Conservation (phyloP, 176 grass and related monocot genomes). For the Musa schizocarpa region DNA sequence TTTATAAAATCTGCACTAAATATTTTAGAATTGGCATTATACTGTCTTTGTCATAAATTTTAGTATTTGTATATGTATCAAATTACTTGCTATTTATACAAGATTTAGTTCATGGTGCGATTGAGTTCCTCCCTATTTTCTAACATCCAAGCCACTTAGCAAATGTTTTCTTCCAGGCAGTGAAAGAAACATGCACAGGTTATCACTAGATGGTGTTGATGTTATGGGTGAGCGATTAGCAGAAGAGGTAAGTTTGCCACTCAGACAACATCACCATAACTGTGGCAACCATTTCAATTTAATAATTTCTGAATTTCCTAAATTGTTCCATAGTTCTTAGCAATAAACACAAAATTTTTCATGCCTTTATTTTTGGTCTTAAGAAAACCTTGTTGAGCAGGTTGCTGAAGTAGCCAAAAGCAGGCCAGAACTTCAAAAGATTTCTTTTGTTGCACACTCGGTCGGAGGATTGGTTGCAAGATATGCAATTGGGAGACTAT, state of each 20-base stretch:
- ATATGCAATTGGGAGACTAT: constrained; percentile 89
- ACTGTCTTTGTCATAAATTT: too few species aligned
- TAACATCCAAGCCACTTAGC: background rate
- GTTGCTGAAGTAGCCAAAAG: constrained; percentile 53
- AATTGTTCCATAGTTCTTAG: background rate
- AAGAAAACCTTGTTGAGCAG: constrained; percentile 29
- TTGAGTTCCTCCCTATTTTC: constrained; percentile 8
- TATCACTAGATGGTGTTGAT: constrained; percentile 94
- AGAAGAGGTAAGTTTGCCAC: constrained; percentile 58
- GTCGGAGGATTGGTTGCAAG: constrained; percentile 90
- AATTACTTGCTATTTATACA: background rate
- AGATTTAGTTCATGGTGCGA: constrained; percentile 38
- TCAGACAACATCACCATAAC: background rate
- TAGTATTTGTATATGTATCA: too few species aligned
- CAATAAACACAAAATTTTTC: background rate
- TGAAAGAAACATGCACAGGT: constrained; percentile 67
- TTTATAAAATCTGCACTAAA: too few species aligned
- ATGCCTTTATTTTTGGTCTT: too few species aligned
- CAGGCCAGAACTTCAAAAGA: constrained; percentile 57
- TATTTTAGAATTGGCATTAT: too few species aligned
- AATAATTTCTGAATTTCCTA: background rate
- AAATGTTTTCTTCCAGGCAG: constrained; percentile 46
- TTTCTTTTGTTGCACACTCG: constrained; percentile 96
- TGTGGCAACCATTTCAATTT: background rate
- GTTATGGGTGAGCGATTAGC: constrained; percentile 89